Percentiles rank a stretch among this genome's conserved stretches.
Conservation (phyloP, 805 yeast species). For the Yamadazyma phyllophila region DNA sequence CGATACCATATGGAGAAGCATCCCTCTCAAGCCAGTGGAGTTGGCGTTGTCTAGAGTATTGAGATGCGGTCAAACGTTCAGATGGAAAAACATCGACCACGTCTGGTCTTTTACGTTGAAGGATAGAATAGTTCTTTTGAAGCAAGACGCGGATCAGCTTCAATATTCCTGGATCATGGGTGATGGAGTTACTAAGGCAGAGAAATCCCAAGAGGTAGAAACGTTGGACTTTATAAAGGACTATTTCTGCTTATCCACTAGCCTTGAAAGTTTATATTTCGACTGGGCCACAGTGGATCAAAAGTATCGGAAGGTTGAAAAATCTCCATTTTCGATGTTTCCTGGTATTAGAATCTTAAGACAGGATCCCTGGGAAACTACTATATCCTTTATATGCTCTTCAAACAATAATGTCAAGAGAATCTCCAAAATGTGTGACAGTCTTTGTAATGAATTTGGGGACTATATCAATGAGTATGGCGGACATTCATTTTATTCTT, state of each 20-base stretch:
- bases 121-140: slow-evolving; percentile 61
- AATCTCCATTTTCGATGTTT: slow-evolving; percentile 37
- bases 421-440: slow-evolving; percentile 89
- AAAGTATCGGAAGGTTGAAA: slow-evolving; percentile 37
- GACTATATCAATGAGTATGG: slow-evolving; percentile 49
- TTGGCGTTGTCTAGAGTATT: slow-evolving; percentile 62
- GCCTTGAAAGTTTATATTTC: slow-evolving; percentile 50
- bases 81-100: slow-evolving; percentile 66
- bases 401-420: slow-evolving; percentile 95
- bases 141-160: slow-evolving; percentile 52
- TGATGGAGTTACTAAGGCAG: slow-evolving; percentile 8
- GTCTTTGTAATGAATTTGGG: slow-evolving; percentile 71
- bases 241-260: slow-evolving; percentile 68
- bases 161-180: slow-evolving; percentile 48
- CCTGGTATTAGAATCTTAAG: slow-evolving; percentile 80
- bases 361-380: slow-evolving; percentile 97
- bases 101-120: slow-evolving; percentile 65
- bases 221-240: slow-evolving; percentile 50
- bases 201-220: slow-evolving; percentile 17
- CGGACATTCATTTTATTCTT: slow-evolving; percentile 60
- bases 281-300: slow-evolving; percentile 62
- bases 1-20: slow-evolving; percentile 22
- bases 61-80: slow-evolving; percentile 82
- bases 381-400: slow-evolving; percentile 87
- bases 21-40: slow-evolving; percentile 36